Evolutionary conservation across 1,139 yeast genomes (phyloP), one percentile per base, ranked within the genome.

Genomic region (Blastobotrys proliferans): DNA sequence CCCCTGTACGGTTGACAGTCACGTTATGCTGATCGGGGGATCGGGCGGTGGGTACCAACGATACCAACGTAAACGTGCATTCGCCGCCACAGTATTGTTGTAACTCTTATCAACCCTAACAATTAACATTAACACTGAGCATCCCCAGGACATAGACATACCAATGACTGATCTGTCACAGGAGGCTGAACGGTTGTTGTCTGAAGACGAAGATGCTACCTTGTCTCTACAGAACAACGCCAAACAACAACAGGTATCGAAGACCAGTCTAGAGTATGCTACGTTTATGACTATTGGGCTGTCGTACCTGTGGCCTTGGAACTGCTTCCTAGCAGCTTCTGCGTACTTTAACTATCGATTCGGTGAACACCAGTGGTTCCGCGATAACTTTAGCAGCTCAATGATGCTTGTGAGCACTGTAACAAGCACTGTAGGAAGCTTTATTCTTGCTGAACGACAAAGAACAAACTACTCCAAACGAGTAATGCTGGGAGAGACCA

Each of bases 381-480:
- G 81, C 10, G 75, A 74, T 49, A 72, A 76, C 35, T 86, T 85
- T 60, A 76, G 90, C 5, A 81, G 94, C 19, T 79, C 94, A 0
- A 83, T 90, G 83, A 92, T 92, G 97, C 74, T 90, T 1, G 81
- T 83, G 0, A 82, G 94, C 5, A 88, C 97, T 0, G 54, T 85
- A 3, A 72, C 90, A 0, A 80, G 90, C 1, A 74, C 88, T 1
- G 47, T 70, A 0, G 74, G 73, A 56, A 85, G 81, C 59, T 67
- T 76, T 41, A 73, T 76, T 51, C 67, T 88, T n/a, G 83, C 95
- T 0, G 79, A 76, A 52, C 72, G 73, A 35, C 61, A 63, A 39
- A 73, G 73, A n/a, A 86, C 77, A 18, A 72, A 79, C 58, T 87
- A 86, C 60, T 65, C 71, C 9, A 56, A 57, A 30, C 69, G 97